Conservation (phyloP, 768 basidiomycete genomes). For the Strobilomyces dryophilus region DNA sequence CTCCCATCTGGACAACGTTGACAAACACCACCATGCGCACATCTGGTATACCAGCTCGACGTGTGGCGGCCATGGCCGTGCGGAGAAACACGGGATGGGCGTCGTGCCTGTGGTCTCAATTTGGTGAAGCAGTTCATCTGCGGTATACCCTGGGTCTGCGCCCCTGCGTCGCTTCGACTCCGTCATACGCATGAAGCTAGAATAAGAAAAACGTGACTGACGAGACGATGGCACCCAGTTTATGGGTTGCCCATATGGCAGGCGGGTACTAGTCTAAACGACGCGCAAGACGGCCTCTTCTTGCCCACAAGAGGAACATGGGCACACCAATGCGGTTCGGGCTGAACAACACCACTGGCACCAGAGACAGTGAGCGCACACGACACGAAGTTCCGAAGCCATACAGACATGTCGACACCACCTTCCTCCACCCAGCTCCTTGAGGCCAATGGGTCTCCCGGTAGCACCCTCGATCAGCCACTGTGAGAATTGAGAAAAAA, state of each 20-base stretch:
- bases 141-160: conserved; percentile 36
- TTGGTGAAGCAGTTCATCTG: conserved; percentile 31
- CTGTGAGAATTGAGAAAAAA: no score
- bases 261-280: conserved; percentile 51
- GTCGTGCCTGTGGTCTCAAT: conserved; percentile 24
- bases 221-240: conserved; percentile 57
- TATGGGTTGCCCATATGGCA: conserved; percentile 57
- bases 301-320: background rate
- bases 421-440: no score
- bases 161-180: conserved; percentile 14
- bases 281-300: background rate
- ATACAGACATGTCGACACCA: no score
- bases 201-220: conserved; percentile 25
- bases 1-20: conserved; percentile 62
- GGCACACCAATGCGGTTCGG: conserved; percentile 58
- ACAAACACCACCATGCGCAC: conserved; percentile 30
- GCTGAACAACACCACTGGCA: conserved; percentile 60
- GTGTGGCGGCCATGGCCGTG: conserved; percentile 29
- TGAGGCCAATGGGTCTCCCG: no score
- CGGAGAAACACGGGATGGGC: conserved; percentile 24
- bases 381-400: no score
- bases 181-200: background rate
- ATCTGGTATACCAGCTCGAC: conserved; percentile 27
- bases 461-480: no score
- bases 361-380: conserved; percentile 3